These are phyloP conservation scores for Clitopilus hobsonii DNA, from an alignment of 768 basidiomycete species.

Conservation along the genomic window DNA sequence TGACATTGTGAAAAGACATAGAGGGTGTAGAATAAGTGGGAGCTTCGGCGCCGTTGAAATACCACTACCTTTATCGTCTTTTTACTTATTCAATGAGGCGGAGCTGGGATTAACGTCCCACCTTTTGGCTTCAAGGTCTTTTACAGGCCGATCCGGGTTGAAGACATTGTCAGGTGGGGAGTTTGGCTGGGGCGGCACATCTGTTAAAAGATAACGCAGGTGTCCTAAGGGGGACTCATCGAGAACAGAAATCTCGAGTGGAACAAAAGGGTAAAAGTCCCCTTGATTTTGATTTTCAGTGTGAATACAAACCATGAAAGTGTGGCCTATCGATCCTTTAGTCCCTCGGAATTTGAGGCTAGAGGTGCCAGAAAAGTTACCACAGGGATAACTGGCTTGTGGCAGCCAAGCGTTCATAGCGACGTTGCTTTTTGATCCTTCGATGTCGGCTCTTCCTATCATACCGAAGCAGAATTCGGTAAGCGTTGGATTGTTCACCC, in stretches of 20 bases:
- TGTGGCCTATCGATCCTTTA: slow-evolving; percentile 82
- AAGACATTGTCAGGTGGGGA: slow-evolving; percentile 79
- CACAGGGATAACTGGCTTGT: slow-evolving; percentile 80
- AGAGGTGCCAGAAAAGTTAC: slow-evolving; percentile 80
- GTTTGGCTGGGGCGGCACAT: slow-evolving; percentile 81
- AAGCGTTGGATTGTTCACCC: slow-evolving; percentile 81
- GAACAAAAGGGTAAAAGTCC: slow-evolving; percentile 79
- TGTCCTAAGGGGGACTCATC: slow-evolving; percentile 76
- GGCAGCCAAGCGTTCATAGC: slow-evolving; percentile 82
- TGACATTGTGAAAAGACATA: slow-evolving; percentile 83
- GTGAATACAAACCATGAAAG: slow-evolving; percentile 80
- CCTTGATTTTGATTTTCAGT: slow-evolving; percentile 82
- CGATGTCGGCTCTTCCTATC: slow-evolving; percentile 12
- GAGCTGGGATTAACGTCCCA: slow-evolving; percentile 66
- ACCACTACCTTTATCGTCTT: slow-evolving; percentile 79
- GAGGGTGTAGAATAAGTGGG: slow-evolving; percentile 80
- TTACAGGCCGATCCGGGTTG: slow-evolving; percentile 63
- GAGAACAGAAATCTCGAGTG: slow-evolving; percentile 79
- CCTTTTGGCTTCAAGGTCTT: slow-evolving; percentile 68
- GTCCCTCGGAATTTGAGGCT: slow-evolving; percentile 74
- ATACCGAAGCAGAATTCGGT: slow-evolving; percentile 45
- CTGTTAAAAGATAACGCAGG: slow-evolving; percentile 78
- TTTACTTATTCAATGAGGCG: slow-evolving; percentile 77
- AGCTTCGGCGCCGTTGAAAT: slow-evolving; percentile 75
- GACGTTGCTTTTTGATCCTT: slow-evolving; percentile 43